Conservation (phyloP, 2,329 filamentous ascomycete species). For the Dryadomyces quercivorus region DNA sequence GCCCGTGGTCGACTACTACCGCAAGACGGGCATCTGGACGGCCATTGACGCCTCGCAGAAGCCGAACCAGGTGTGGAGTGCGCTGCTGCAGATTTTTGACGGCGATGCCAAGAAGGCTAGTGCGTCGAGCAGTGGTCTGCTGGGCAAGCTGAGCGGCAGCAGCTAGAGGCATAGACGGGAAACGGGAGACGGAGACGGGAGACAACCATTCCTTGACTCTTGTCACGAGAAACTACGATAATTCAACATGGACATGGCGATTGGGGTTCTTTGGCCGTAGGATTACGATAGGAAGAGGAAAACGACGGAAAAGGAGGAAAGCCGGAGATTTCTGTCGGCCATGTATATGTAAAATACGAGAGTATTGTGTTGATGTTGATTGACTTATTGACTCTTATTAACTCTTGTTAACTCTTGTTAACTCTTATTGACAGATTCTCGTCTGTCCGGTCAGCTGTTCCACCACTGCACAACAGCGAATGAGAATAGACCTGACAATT, state of each 20-base stretch:
- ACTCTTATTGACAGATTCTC: too few species aligned
- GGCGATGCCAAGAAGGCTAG: constrained; percentile 40
- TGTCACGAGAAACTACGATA: neutral
- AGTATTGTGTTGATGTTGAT: neutral
- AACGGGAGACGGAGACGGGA: too few species aligned
- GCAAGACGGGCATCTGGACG: constrained; percentile 94
- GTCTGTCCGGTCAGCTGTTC: too few species aligned
- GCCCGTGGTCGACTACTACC: constrained; percentile 92
- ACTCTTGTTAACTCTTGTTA: too few species aligned
- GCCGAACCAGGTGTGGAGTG: constrained; percentile 92
- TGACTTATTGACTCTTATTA: neutral
- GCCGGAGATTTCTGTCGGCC: neutral
- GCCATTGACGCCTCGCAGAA: constrained; percentile 92
- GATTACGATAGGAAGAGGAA: neutral
- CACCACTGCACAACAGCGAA: too few species aligned
- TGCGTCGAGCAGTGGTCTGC: constrained; percentile 24
- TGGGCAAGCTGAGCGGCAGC: constrained; percentile 25
- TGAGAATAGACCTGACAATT: too few species aligned
- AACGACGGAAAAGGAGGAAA: neutral
- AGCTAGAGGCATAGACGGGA: too few species aligned
- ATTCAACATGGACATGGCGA: neutral
- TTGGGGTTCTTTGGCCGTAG: neutral
- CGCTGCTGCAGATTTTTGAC: constrained; percentile 73
- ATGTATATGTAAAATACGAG: constrained; percentile 1
- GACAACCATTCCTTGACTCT: too few species aligned